A percentile compares a stretch with the other conserved stretches of the same genome.
Conservation (phyloP, 768 basidiomycete species). For the Suillus cothurnatus region DNA sequence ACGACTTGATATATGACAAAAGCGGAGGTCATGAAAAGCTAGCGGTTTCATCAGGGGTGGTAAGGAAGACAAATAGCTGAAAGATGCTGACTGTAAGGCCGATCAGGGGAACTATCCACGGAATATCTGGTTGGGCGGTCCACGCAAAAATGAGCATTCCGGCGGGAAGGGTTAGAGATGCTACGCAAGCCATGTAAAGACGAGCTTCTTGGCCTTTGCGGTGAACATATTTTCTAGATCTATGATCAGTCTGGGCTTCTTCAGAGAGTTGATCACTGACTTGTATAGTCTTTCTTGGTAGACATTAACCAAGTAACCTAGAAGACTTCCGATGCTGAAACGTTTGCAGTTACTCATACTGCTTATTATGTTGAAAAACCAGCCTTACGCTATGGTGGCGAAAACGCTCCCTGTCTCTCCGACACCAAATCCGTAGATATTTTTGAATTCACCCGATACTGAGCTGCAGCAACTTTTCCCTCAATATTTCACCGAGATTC, state of each 20-base stretch:
- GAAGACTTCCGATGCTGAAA: slow-evolving; percentile 53
- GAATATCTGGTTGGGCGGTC: slow-evolving; percentile 54
- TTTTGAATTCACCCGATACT: slow-evolving; percentile 54
- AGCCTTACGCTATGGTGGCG: slow-evolving; percentile 52
- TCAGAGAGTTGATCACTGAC: slow-evolving; percentile 30
- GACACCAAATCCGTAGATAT: slow-evolving; percentile 58
- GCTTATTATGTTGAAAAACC: not conserved
- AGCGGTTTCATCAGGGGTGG: not conserved
- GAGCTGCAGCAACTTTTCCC: slow-evolving; percentile 41
- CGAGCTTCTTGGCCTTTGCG: slow-evolving; percentile 57
- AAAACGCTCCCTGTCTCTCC: slow-evolving; percentile 65
- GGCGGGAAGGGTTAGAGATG: slow-evolving; percentile 52
- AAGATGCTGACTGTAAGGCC: slow-evolving; percentile 26
- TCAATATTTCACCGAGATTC: not conserved
- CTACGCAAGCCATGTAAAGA: slow-evolving; percentile 57
- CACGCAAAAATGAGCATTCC: slow-evolving; percentile 79
- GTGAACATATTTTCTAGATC: slow-evolving; percentile 30
- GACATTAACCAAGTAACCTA: slow-evolving; percentile 49
- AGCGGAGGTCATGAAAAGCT: slow-evolving; percentile 53
- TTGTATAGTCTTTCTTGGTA: slow-evolving; percentile 53
- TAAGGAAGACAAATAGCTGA: not conserved
- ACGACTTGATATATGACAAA: slow-evolving; percentile 61
- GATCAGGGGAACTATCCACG: slow-evolving; percentile 55
- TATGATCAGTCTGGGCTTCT: slow-evolving; percentile 27
- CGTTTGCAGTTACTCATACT: slow-evolving; percentile 6